Conservation (phyloP, 352 stramenopile species). For the Phytophthora brassicae region DNA sequence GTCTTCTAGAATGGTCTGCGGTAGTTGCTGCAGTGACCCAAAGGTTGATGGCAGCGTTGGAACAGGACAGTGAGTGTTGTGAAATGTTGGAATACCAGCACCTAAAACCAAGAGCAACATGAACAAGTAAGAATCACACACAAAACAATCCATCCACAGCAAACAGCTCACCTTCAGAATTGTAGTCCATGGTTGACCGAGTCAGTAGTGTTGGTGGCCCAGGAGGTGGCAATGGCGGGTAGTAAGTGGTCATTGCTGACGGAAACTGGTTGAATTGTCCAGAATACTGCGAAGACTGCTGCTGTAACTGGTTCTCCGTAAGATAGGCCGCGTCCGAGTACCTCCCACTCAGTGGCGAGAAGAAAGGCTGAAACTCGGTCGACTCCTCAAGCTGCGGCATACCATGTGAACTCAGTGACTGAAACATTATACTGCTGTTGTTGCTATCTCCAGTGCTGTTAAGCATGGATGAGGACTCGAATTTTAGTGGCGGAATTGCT, state of each 20-base stretch:
- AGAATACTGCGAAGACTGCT: conserved; percentile 11
- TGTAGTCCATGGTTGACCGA: conserved; percentile 20
- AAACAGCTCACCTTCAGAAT: conserved; percentile 32
- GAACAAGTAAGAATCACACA: background rate
- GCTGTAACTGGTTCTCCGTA: conserved; percentile 6
- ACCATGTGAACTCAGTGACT: conserved; percentile 11
- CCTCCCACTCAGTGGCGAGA: conserved; percentile 1
- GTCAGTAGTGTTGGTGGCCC: background rate
- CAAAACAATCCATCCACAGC: background rate
- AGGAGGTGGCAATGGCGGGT: conserved; percentile 7
- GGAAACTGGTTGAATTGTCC: conserved; percentile 19
- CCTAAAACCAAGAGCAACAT: background rate
- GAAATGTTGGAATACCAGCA: conserved; percentile 22
- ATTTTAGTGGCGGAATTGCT: conserved; percentile 14
- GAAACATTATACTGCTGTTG: background rate
- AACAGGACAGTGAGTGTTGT: conserved; percentile 12
- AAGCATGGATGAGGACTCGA: conserved; percentile 2
- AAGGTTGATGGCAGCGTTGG: conserved; percentile 28
- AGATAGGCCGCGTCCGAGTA: conserved; percentile 10
- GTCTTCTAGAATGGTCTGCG: conserved; percentile 11
- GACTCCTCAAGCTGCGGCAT: conserved; percentile 34
- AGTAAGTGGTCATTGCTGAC: conserved; percentile 13
- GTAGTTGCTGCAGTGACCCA: conserved; percentile 13
- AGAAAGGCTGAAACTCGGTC: conserved; percentile 32
- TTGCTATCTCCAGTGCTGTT: background rate